A percentile compares a stretch with the other conserved stretches of the same genome.
Evolutionary conservation across 768 basidiomycete species (phyloP).

Genomic region (Lyophyllum shimeji): DNA sequence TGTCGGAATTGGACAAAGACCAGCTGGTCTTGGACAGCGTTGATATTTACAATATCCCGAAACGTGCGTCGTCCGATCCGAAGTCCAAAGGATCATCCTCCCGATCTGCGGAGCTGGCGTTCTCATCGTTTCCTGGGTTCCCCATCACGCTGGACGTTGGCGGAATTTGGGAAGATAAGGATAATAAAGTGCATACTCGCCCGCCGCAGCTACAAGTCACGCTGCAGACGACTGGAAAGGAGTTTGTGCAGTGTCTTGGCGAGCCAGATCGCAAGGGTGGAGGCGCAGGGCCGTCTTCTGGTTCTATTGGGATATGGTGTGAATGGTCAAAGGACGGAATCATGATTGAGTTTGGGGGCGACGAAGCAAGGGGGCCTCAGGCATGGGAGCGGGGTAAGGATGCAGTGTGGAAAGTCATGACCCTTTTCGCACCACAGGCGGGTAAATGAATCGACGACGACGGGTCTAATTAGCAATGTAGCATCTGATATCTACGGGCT

Average conservation of each 20-base stretch:
- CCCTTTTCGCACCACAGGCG: slow-evolving; percentile 44
- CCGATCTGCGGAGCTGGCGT: slow-evolving; percentile 49
- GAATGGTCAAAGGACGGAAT: slow-evolving; percentile 84
- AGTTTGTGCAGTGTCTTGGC: slow-evolving; percentile 72
- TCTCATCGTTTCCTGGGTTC: slow-evolving; percentile 54
- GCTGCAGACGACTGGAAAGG: slow-evolving; percentile 64
- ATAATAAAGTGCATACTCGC: slow-evolving; percentile 34
- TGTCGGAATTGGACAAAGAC: slow-evolving; percentile 47
- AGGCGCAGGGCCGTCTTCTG: slow-evolving; percentile 78
- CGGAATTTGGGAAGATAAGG: slow-evolving; percentile 32
- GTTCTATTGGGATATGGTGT: slow-evolving; percentile 90
- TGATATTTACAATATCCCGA: slow-evolving; percentile 76
- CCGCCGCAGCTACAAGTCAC: slow-evolving; percentile 42
- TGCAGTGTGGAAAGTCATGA: slow-evolving; percentile 75
- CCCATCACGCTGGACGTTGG: slow-evolving; percentile 50
- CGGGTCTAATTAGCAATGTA: not conserved
- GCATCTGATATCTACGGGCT: not conserved
- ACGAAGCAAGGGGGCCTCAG: slow-evolving; percentile 73
- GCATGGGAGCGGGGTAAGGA: slow-evolving; percentile 89
- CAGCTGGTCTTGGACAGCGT: slow-evolving; percentile 64
- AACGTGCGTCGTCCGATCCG: slow-evolving; percentile 25
- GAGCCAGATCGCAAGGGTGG: slow-evolving; percentile 93
- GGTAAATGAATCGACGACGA: not conserved
- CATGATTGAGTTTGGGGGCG: slow-evolving; percentile 86
- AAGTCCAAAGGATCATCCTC: slow-evolving; percentile 31